These are phyloP conservation scores for Talaromyces sp. DNA, from an alignment of 2,329 filamentous ascomycete genomes.

Conservation along the genomic window DNA sequence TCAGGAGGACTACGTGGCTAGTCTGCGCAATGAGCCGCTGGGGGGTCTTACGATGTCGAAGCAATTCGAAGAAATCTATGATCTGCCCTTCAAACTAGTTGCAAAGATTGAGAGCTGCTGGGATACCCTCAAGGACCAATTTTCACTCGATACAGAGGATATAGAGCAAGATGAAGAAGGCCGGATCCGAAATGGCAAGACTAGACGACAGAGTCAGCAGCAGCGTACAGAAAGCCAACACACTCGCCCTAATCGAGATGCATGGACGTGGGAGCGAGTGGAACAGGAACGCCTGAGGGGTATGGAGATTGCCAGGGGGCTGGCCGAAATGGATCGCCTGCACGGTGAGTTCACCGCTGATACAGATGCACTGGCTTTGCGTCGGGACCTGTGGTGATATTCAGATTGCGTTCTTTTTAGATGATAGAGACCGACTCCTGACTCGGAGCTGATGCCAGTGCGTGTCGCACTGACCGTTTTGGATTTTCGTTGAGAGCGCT, in stretches of 20 bases:
- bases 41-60: constrained; percentile 12
- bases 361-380: constrained; percentile 28
- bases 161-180: constrained; percentile 9
- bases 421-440: not conserved
- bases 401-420: not conserved
- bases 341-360: constrained; percentile 27
- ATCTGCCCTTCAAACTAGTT: constrained; percentile 14
- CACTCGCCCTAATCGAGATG: not conserved
- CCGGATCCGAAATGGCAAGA: constrained; percentile 3
- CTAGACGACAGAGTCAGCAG: not conserved
- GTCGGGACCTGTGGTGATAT: constrained; percentile 13
- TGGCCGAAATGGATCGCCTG: constrained; percentile 26
- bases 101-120: constrained; percentile 12
- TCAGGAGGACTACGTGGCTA: constrained; percentile 12
- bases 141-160: constrained; percentile 1
- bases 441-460: not conserved
- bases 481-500: not conserved
- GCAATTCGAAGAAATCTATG: constrained; percentile 14
- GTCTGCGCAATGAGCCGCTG: constrained; percentile 11
- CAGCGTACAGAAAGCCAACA: not conserved
- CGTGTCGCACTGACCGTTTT: not conserved
- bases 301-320: constrained; percentile 26
- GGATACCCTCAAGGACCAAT: constrained; percentile 9
- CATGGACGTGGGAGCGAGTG: constrained; percentile 27
- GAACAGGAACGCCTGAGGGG: constrained; percentile 32